phyloP scores from a whole-genome alignment of 1,284 basidiomycete species.

The Tetrapyrgos nigripes region DNA sequence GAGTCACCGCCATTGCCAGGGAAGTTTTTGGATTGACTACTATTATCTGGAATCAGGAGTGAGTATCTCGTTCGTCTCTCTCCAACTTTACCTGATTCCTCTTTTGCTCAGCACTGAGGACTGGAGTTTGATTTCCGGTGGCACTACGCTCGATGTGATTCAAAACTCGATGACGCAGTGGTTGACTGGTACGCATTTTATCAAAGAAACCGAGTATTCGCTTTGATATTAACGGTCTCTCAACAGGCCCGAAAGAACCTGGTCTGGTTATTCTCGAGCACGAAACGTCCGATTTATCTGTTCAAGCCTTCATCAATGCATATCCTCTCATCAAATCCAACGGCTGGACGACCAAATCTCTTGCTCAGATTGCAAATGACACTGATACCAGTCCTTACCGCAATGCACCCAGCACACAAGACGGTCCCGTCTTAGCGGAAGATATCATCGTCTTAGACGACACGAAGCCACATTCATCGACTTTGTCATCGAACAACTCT shows the following conservation, averaged over 20 bases:
- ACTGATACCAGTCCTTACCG: constrained; percentile 50
- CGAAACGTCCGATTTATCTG: constrained; percentile 70
- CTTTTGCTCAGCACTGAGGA: constrained; percentile 66
- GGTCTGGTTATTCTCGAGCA: constrained; percentile 88
- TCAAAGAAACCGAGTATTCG: neutral
- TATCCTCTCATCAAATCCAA: constrained; percentile 69
- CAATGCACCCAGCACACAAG: constrained; percentile 46
- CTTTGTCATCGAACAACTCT: too few species aligned
- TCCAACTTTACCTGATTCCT: neutral
- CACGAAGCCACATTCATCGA: too few species aligned
- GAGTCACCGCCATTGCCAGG: constrained; percentile 76
- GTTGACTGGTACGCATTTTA: constrained; percentile 54
- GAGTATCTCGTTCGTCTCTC: constrained; percentile 25
- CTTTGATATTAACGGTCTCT: constrained; percentile 7
- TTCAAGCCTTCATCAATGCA: constrained; percentile 72
- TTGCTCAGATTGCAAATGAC: constrained; percentile 54
- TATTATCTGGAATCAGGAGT: constrained; percentile 86
- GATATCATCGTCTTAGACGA: too few species aligned
- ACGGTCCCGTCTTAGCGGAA: constrained; percentile 6
- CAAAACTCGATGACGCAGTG: constrained; percentile 56
- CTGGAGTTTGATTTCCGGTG: constrained; percentile 60
- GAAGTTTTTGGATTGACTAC: constrained; percentile 75
- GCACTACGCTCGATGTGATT: constrained; percentile 52
- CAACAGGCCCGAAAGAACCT: constrained; percentile 64
- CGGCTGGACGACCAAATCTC: constrained; percentile 70